A percentile compares a stretch with the other conserved stretches of the same genome.
These are phyloP conservation scores for Jatropha curcas DNA, from an alignment of 345 rosid species.

Conservation along the genomic window DNA sequence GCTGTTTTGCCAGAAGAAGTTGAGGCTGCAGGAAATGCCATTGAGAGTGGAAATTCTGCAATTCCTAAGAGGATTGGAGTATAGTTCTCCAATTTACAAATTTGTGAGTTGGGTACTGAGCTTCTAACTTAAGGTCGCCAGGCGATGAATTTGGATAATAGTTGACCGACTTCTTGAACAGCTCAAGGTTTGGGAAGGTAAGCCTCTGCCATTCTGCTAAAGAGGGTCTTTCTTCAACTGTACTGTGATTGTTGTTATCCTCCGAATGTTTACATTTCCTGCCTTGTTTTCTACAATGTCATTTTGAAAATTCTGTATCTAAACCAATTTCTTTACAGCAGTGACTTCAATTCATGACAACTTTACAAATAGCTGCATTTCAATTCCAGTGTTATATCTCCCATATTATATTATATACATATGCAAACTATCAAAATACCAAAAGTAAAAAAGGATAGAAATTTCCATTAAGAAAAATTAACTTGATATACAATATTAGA, in stretches of 20 bases:
- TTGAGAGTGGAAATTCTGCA: slow-evolving; percentile 50
- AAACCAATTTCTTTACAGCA: no score
- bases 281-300: no score
- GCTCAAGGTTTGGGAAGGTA: slow-evolving; percentile 73
- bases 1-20: slow-evolving; percentile 58
- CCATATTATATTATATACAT: no score
- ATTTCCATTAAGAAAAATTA: neutral
- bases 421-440: no score
- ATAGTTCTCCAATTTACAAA: slow-evolving; percentile 72
- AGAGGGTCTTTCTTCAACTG: no score
- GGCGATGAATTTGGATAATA: slow-evolving; percentile 69
- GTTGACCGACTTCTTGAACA: slow-evolving; percentile 74
- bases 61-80: slow-evolving; percentile 62
- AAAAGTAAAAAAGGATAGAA: neutral
- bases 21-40: slow-evolving; percentile 47
- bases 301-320: no score
- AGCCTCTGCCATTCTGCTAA: slow-evolving; percentile 59
- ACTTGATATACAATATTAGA: neutral
- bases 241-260: no score
- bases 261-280: no score
- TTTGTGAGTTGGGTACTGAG: slow-evolving; percentile 55
- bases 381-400: no score
- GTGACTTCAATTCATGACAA: no score
- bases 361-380: no score
- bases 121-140: slow-evolving; percentile 57